phyloP scores from a whole-genome alignment of 495 filamentous ascomycete species.

The Daldinia concentrica region DNA sequence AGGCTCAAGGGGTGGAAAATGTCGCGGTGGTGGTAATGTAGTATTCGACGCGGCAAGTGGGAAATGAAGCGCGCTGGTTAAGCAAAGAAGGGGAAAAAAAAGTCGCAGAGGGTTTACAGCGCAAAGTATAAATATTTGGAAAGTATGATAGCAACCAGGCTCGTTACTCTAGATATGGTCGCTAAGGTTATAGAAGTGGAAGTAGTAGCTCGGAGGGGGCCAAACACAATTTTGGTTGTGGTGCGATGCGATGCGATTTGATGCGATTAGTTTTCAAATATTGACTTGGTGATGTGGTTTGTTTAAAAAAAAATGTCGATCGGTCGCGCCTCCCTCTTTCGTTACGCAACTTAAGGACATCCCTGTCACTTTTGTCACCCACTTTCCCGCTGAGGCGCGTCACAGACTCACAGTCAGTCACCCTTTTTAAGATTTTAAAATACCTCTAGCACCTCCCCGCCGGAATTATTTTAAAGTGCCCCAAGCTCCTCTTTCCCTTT shows the following conservation, averaged over 20 bases:
- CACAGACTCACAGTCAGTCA: slow-evolving; percentile 5
- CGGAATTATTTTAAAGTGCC: slow-evolving; percentile 34
- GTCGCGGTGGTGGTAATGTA: slow-evolving; percentile 21
- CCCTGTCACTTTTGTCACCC: slow-evolving; percentile 26
- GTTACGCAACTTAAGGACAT: slow-evolving; percentile 40
- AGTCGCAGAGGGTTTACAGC: not conserved
- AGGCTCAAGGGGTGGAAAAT: slow-evolving; percentile 23
- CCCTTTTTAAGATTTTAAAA: slow-evolving; percentile 14
- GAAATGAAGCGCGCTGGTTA: slow-evolving; percentile 32
- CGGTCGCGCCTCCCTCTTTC: slow-evolving; percentile 36
- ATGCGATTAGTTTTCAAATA: slow-evolving; percentile 37
- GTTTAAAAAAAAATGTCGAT: slow-evolving; percentile 42
- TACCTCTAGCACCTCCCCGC: slow-evolving; percentile 11
- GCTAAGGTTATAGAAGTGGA: not conserved
- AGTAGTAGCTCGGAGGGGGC: not conserved
- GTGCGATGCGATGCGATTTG: slow-evolving; percentile 19
- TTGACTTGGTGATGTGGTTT: slow-evolving; percentile 44
- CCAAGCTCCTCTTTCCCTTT: slow-evolving; percentile 23
- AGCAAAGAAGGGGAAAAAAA: not conserved
- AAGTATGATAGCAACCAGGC: not conserved
- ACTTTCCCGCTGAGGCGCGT: slow-evolving; percentile 33
- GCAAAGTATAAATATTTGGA: slow-evolving; percentile 7
- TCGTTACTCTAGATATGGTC: not conserved
- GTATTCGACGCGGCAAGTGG: slow-evolving; percentile 38
- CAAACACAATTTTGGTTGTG: slow-evolving; percentile 9